A percentile compares a stretch with the other conserved stretches of the same genome.
Conservation (phyloP, 2,329 filamentous ascomycete species). For the Ophiostoma australiae region DNA sequence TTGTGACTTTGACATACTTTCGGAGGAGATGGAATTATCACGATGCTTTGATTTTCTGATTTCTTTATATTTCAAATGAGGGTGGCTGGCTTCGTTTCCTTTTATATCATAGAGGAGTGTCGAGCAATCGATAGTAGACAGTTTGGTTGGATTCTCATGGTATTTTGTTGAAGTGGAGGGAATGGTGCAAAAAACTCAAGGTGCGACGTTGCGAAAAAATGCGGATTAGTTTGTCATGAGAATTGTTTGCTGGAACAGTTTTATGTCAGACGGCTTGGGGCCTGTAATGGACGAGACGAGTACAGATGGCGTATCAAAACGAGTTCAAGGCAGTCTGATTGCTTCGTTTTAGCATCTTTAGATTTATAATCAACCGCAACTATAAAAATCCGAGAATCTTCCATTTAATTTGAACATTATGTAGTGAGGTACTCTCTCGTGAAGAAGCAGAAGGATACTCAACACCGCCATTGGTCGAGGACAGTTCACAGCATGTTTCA, state of each 20-base stretch:
- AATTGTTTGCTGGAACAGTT: not conserved
- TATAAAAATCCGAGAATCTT: not conserved
- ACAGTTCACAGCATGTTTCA: not conserved
- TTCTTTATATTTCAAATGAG: too few species aligned
- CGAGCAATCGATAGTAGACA: not conserved
- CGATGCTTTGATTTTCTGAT: too few species aligned
- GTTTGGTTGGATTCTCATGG: not conserved
- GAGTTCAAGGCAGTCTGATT: not conserved
- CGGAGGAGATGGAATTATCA: too few species aligned
- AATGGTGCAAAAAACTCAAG: not conserved
- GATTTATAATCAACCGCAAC: not conserved
- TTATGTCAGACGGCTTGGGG: not conserved
- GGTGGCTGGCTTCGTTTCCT: too few species aligned
- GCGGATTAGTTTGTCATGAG: not conserved
- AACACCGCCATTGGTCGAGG: not conserved
- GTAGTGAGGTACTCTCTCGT: not conserved
- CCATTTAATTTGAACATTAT: not conserved
- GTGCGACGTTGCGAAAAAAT: not conserved
- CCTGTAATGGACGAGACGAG: not conserved
- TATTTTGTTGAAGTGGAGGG: not conserved
- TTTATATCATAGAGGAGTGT: not conserved
- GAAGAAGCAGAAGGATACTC: not conserved
- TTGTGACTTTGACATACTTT: not conserved
- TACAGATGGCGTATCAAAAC: not conserved
- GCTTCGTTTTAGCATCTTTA: not conserved